These are phyloP conservation scores for Halteria grandinella DNA, from an alignment of 73 alveolate genomes.

Conservation along the genomic window DNA sequence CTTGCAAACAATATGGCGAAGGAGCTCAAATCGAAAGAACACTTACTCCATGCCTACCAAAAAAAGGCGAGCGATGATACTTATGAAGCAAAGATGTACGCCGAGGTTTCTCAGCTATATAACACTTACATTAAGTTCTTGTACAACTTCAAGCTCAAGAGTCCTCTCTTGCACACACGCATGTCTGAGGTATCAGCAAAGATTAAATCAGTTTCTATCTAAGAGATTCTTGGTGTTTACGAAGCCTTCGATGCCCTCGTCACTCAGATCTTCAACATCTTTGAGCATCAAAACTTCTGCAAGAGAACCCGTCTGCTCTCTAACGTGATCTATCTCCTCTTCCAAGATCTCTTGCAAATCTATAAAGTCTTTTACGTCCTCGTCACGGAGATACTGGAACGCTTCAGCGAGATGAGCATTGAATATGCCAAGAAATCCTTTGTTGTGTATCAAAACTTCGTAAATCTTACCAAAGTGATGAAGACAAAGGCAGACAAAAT, in stretches of 20 bases:
- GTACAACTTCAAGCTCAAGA: conserved; percentile 13
- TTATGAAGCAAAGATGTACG: conserved; percentile 63
- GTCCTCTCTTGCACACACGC: conserved; percentile 27
- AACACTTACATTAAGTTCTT: conserved; percentile 53
- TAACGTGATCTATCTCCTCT: conserved; percentile 44
- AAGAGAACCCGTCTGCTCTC: conserved; percentile 52
- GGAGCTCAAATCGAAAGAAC: conserved; percentile 49
- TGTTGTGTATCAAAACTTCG: conserved; percentile 59
- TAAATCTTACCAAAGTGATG: conserved; percentile 55
- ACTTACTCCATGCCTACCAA: conserved; percentile 51
- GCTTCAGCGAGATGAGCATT: conserved; percentile 49
- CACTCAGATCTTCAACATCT: conserved; percentile 46
- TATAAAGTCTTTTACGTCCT: conserved; percentile 65
- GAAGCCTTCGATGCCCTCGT: conserved; percentile 60
- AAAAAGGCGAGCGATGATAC: conserved; percentile 65
- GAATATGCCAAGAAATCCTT: conserved; percentile 50
- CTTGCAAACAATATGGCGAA: conserved; percentile 35
- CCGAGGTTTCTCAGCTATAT: conserved; percentile 47
- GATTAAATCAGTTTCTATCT: conserved; percentile 3
- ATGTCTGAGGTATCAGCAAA: conserved; percentile 45
- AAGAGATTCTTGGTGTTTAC: conserved; percentile 36
- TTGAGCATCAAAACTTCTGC: conserved; percentile 62
- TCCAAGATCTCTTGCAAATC: conserved; percentile 53
- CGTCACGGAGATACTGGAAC: conserved; percentile 62
- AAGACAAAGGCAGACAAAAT: conserved; percentile 32